Conservation (phyloP, 176 grass and related monocot species). For the Ensete ventricosum region DNA sequence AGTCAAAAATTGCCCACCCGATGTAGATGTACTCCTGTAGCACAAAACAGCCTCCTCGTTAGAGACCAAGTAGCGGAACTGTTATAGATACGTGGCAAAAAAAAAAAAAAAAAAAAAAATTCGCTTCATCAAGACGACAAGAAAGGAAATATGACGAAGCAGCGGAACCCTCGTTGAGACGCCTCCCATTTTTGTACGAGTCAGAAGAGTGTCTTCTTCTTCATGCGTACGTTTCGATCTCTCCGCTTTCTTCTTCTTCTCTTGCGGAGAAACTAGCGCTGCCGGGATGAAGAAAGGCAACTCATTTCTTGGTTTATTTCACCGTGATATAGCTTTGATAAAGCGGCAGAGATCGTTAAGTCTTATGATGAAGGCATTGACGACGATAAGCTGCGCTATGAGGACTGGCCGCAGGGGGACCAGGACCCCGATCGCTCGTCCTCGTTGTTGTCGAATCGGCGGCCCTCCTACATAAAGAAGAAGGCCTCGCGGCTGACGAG, state of each 20-base stretch:
- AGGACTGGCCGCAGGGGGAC: not conserved
- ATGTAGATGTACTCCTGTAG: too few relatives aligned
- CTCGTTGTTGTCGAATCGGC: slow-evolving; percentile 11
- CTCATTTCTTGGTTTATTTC: not conserved
- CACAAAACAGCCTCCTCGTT: too few relatives aligned
- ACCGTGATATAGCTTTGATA: slow-evolving; percentile 25
- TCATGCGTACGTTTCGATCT: not conserved
- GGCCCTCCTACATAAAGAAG: slow-evolving; percentile 11
- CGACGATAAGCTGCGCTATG: not conserved
- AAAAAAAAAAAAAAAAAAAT: too few relatives aligned
- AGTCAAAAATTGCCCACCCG: too few relatives aligned
- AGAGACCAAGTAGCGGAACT: too few relatives aligned
- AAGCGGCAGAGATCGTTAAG: slow-evolving; percentile 62
- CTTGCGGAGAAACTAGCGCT: slow-evolving; percentile 2
- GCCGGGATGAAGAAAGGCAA: not conserved
- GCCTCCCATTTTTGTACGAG: too few relatives aligned
- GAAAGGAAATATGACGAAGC: too few relatives aligned
- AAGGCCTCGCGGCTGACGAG: not conserved
- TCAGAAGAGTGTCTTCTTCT: too few relatives aligned
- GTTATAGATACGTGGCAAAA: too few relatives aligned
- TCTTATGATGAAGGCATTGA: slow-evolving; percentile 49
- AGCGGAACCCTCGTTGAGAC: too few relatives aligned
- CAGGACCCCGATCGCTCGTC: slow-evolving; percentile 9
- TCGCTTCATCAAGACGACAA: too few relatives aligned
- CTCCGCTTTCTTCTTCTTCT: not conserved